Base-by-base conservation (phyloP, 1,284 basidiomycete species). In the Heterobasidion annosum region DNA sequence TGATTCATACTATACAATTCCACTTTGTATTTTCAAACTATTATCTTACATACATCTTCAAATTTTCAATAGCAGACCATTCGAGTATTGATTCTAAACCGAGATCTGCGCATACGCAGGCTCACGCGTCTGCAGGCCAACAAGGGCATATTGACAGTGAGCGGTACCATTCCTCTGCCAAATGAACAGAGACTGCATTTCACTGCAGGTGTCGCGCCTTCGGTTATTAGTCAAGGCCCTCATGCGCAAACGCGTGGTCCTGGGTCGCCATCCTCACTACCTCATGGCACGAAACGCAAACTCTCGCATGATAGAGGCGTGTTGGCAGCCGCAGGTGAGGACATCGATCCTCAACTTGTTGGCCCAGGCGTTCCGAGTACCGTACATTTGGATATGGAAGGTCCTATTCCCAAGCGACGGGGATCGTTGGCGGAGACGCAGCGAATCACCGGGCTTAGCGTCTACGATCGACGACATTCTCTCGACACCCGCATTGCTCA, bases 361-460 rank as follows among this genome's bases (percentile, higher is more conserved):
- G 86, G 86, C n/a, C 81, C 83, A 56, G 85, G 85, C 42, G 69
- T 83, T 49, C 77, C 80, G 16, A 81, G 78, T 57, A 68, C 68
- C 48, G 37, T 40, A 10, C 77, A 77, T 56, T 62, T 78, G 45
- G 83, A 85, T 64, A 60, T 72, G 35, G 82, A 86, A 57, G 80
- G 71, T n/a, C 87, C 84, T 46, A 82, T 86, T 18, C 75, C 82
- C 55, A 92, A 92, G 68, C 81, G 89, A 61, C 78, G 90, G 52
- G 85, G 85, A 50, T 92, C 90, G 35, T 79, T 85, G 35, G 78
- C 88, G 61, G 89, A 91, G 60, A 82, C 85, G 7, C 78, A 81
- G 58, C 73, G 83, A 54, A 81, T 91, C 60, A 80, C 82, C 15
- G 80, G 85, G 62, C 72, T 89, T 60, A 85, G 78, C 63, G 68